Evolutionary conservation across 805 yeast species (phyloP), one percentile per base, ranked within the genome.

Genomic region (Candida chilensis): DNA sequence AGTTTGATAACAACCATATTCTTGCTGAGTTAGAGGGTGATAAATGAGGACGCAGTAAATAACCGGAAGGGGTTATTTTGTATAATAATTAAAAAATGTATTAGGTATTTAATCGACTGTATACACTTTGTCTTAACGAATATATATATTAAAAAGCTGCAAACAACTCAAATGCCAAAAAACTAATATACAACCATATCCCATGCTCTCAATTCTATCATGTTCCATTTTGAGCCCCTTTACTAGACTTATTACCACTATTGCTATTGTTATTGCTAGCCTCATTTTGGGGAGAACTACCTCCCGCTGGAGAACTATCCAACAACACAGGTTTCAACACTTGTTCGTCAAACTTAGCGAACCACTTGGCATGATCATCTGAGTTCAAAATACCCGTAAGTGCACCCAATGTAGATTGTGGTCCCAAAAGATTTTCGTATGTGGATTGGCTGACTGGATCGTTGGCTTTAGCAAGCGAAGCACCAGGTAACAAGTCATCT

Each of bases 291-390:
- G 27, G 7, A 8, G 18, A 13, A 8, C 16, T 15, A 14, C 18
- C n/a, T 5, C 15, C 17, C 8, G 5, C 47, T 27, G 70, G 71
- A 28, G 60, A 30, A 36, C 60, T 63, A 43, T 90, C 97, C 35
- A 88, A 66, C 31, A 90, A 67, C 0, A 86, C 95, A 1, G 96
- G 96, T 52, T 88, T 88, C 44, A 92, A 64, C 15, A 92, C 92
- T 48, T 85, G 85, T 44, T 92, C 96, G 50, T 92, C 99, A 48
- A 92, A 85, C 42, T 75, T 80, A 14, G 85, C 80, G 52, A 92
- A 92, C 97, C 98, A 90, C 48, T 72, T 78, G 8, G 88, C 82
- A 37, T 78, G 83, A 39, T 82, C 88, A 38, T 80, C 90, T 1
- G 72, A 68, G 36, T 64, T 61, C 19, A 69, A 45, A 9, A 51